Base-by-base conservation (phyloP, 2,329 filamentous ascomycete species). In the Ilyonectria destructans region DNA sequence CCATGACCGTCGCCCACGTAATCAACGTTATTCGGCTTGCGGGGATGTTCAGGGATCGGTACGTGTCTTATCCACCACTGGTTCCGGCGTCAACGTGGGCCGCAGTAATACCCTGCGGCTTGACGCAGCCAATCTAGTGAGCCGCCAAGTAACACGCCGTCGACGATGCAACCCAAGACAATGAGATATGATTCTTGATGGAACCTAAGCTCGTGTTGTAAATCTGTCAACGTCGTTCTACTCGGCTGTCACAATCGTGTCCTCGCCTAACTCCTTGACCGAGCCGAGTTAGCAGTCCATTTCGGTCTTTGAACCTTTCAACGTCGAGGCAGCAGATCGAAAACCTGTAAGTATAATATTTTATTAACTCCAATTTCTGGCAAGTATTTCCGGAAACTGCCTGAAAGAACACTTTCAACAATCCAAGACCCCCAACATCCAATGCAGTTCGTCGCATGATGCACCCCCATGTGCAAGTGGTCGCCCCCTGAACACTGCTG, bases 21-120 rank as follows among this genome's bases (percentile, higher is more conserved):
- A 60, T 61, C 23, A 51, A 51, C 57, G 48, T 55, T 60, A n/a
- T 49, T 57, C 51, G 23, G 13, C 35, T 31, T n/a, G 58, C 35
- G 45, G 43, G 13, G 33, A 37, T 12, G 10, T 45, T n/a, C 58
- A 51, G 23, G 46, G 46, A 31, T 46, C 10, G 19, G 21, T 40
- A n/a, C 26, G 21, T 26, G 21, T 46, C 5, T 13, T 35, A 54
- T 8, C 49, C 31, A 31, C 51, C n/a, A 9, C 19, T 13, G 29
- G 29, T 4, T 54, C 51, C 19, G 31, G 31, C 31, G 2, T 54
- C 51, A 54, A 54, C n/a, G 29, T 12, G n/a, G n/a, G 37, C 51
- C 51, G 19, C 21, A 6, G 29, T 21, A 35, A 54, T n/a, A 43
- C 51, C 10, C 7, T 10, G 29, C 15, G n/a, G 23, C 10, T 29